Evolutionary conservation across 2,329 filamentous ascomycete species (phyloP).

Genomic region (Fusarium foetens): DNA sequence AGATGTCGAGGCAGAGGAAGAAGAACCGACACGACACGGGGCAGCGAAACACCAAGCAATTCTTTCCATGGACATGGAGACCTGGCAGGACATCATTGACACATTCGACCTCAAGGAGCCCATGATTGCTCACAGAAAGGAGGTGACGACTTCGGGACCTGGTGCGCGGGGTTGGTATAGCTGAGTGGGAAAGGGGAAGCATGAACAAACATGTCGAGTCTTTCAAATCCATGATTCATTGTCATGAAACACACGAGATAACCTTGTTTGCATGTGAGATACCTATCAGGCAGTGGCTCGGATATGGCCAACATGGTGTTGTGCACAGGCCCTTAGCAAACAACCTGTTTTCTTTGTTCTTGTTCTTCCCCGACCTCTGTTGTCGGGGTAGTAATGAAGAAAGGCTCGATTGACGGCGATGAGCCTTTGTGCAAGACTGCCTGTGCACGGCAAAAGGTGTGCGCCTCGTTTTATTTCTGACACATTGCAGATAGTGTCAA

Average conservation of each 20-base stretch:
- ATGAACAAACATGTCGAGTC: constrained; percentile 4
- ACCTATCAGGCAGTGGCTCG: constrained; percentile 1
- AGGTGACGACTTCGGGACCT: constrained; percentile 62
- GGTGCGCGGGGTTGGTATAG: constrained; percentile 74
- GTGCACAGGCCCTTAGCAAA: constrained; percentile 6
- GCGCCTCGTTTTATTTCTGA: constrained; percentile 19
- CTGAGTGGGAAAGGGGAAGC: constrained; percentile 46
- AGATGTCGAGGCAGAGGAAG: constrained; percentile 59
- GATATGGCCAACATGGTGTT: constrained; percentile 12
- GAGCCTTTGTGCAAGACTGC: constrained; percentile 12
- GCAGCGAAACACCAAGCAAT: constrained; percentile 84
- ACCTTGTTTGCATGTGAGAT: not conserved
- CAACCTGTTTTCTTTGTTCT: constrained; percentile 26
- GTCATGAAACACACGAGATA: constrained; percentile 4
- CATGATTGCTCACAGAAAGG: constrained; percentile 84
- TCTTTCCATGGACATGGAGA: constrained; percentile 85
- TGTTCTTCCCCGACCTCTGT: not conserved
- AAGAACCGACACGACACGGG: constrained; percentile 59
- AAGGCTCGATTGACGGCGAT: not conserved
- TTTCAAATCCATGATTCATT: constrained; percentile 4
- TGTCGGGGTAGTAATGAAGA: not conserved
- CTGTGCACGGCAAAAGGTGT: not conserved
- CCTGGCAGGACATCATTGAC: constrained; percentile 81
- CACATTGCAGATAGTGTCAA: constrained; percentile 6
- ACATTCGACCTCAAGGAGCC: constrained; percentile 80